Evolutionary conservation across 768 basidiomycete genomes (phyloP), one percentile per base, ranked within the genome.

Genomic region (Suillus paluster): DNA sequence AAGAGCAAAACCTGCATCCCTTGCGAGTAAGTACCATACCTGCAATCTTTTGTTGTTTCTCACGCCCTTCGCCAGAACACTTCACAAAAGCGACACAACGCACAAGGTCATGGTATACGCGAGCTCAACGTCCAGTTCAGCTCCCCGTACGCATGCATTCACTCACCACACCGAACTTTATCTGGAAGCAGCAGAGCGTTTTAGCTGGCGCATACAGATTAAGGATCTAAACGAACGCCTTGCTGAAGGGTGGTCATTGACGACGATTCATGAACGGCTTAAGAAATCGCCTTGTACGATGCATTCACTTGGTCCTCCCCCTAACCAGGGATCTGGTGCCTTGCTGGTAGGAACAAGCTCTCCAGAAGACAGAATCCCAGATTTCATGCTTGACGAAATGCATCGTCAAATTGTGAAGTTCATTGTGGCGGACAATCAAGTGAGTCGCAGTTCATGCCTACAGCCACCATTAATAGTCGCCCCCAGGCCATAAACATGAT

Each of bases 401-500:
- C 30, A 30, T 30, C 30, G 30, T 30, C 30, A 30, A 30, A 30
- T 30, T 30, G 30, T 30, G 30, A 30, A 30, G 30, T 30, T 30
- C 6, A 30, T 30, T 30, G 30, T 30, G 4, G 30, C 30, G 3
- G 30, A 30, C 6, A 6, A 30, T 30, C 30, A 30, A 30, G 30
- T 30, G 30, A 30, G 30, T 30, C 30, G 30, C 30, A 45, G 44
- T 23, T 45, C 12, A 23, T 9, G 9, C 44, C 6, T 45, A 45
- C 8, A 45, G 44, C 11, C 44, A 45, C 44, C 12, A 45, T 12
- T 45, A 21, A 45, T 19, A 44, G 4, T 10, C 15, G 4, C 12
- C 44, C 4, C 44, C 9, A 45, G 44, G 44, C 44, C 11, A 45
- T 45, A 23, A 45, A 45, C 5, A 59, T 75, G 30, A 63, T 74